Conservation (phyloP, 768 basidiomycete genomes). For the Mrakia blollopis region DNA sequence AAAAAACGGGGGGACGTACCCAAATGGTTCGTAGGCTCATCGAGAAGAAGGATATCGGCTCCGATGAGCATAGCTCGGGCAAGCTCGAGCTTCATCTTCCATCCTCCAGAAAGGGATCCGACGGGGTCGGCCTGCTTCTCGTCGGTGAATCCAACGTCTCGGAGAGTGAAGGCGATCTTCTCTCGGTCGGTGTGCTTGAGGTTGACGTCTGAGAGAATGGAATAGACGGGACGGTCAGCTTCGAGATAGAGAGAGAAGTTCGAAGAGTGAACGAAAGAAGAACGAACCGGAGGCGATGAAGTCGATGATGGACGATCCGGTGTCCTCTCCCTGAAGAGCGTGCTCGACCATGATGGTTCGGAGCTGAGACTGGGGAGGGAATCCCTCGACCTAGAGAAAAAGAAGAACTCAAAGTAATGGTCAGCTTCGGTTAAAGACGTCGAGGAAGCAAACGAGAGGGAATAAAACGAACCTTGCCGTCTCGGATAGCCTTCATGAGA, state of each 20-base stretch:
- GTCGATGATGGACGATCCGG: conserved; percentile 71
- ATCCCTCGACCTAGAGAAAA: conserved; percentile 62
- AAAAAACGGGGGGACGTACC: conserved; percentile 41
- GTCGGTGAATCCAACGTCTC: conserved; percentile 88
- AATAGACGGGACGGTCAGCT: not conserved
- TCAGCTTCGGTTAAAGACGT: not conserved
- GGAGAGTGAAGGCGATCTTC: conserved; percentile 71
- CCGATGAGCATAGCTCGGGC: conserved; percentile 96
- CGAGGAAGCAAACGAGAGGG: not conserved
- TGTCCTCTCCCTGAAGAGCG: conserved; percentile 86
- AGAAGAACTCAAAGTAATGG: no score
- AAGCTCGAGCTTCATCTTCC: conserved; percentile 99
- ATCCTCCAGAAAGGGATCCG: conserved; percentile 88
- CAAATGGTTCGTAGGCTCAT: conserved; percentile 92
- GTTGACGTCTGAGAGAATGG: conserved; percentile 56
- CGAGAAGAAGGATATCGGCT: conserved; percentile 53
- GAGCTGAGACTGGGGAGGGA: conserved; percentile 79
- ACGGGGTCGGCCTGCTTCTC: conserved; percentile 76
- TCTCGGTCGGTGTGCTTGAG: conserved; percentile 57
- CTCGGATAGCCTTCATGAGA: conserved; percentile 88
- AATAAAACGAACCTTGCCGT: conserved; percentile 64
- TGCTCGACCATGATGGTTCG: conserved; percentile 96
- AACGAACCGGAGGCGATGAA: conserved; percentile 76
- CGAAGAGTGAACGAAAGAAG: no score
- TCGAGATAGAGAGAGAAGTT: not conserved